phyloP scores from a whole-genome alignment of 2,329 filamentous ascomycete species.

The Penicillium polonicum region DNA sequence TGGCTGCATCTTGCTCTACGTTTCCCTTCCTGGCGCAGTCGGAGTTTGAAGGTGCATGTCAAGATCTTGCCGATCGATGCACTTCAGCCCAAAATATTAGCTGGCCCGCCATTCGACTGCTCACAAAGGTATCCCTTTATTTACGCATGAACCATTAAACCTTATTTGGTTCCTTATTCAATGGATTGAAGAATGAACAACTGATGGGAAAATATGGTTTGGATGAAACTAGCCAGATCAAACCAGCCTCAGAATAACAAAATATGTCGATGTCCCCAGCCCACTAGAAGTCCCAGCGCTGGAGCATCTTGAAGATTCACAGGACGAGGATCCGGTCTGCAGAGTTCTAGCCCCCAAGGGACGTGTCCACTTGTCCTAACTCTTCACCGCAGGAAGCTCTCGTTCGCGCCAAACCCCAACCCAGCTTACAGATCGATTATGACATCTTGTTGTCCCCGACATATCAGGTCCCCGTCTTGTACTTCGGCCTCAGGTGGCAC shows the following conservation, averaged over 20 bases:
- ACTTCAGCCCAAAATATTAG: constrained; percentile 51
- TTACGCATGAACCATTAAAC: constrained; percentile 7
- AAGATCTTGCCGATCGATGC: constrained; percentile 52
- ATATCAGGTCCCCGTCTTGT: constrained; percentile 72
- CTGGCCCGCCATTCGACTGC: constrained; percentile 37
- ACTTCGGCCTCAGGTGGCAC: constrained; percentile 66
- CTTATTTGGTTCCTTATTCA: neutral
- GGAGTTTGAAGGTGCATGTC: constrained; percentile 66
- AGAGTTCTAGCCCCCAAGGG: constrained; percentile 3
- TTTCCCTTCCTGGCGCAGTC: constrained; percentile 62
- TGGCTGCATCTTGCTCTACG: constrained; percentile 16
- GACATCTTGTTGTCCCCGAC: constrained; percentile 73
- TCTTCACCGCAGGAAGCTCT: constrained; percentile 41
- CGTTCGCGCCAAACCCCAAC: constrained; percentile 34
- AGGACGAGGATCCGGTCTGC: constrained; percentile 12
- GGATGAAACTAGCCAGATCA: constrained; percentile 1
- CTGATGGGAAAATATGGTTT: constrained; percentile 2
- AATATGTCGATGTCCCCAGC: constrained; percentile 2
- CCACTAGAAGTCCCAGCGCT: neutral
- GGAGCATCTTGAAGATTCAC: neutral
- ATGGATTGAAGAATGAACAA: neutral
- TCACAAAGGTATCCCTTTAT: constrained; percentile 30
- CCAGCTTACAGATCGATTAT: constrained; percentile 60
- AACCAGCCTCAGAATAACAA: constrained; percentile 9
- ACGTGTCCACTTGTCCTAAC: constrained; percentile 15